Percentiles rank a stretch among this genome's conserved stretches.
These are phyloP conservation scores for Trametes elegans DNA, from an alignment of 768 basidiomycete species.

Conservation along the genomic window DNA sequence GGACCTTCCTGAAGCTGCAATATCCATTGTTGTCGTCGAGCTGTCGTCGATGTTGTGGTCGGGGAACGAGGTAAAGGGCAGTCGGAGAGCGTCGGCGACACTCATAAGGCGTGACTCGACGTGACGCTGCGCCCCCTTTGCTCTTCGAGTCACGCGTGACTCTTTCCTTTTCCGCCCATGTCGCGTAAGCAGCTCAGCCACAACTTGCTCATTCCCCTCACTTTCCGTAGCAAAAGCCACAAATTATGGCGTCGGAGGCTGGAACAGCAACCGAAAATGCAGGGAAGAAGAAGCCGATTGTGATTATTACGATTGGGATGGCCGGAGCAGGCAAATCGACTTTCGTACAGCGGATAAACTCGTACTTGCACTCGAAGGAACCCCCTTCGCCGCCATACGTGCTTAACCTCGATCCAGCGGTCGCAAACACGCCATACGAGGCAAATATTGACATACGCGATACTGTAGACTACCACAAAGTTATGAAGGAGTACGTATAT, in stretches of 20 bases:
- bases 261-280: not conserved
- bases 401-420: conserved; percentile 97
- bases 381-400: conserved; percentile 83
- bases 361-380: conserved; percentile 74
- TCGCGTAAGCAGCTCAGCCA: not conserved
- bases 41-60: conserved; percentile 2
- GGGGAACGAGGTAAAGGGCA: conserved; percentile 11
- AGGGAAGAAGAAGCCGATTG: conserved; percentile 59
- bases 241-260: conserved; percentile 2
- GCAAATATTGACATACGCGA: conserved; percentile 98
- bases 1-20: not conserved
- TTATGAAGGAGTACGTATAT: conserved; percentile 96
- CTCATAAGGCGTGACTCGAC: conserved; percentile 3
- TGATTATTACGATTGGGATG: conserved; percentile 93
- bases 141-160: conserved; percentile 12
- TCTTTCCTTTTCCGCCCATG: not conserved
- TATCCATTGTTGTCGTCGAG: conserved; percentile 2
- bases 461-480: conserved; percentile 95
- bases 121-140: conserved; percentile 6
- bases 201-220: not conserved
- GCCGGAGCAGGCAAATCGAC: conserved; percentile 98
- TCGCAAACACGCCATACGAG: conserved; percentile 86
- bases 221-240: not conserved
- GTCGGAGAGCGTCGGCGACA: not conserved
- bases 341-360: conserved; percentile 92